phyloP scores from a whole-genome alignment of 2,329 filamentous ascomycete genomes.

The Trichoderma sp. region DNA sequence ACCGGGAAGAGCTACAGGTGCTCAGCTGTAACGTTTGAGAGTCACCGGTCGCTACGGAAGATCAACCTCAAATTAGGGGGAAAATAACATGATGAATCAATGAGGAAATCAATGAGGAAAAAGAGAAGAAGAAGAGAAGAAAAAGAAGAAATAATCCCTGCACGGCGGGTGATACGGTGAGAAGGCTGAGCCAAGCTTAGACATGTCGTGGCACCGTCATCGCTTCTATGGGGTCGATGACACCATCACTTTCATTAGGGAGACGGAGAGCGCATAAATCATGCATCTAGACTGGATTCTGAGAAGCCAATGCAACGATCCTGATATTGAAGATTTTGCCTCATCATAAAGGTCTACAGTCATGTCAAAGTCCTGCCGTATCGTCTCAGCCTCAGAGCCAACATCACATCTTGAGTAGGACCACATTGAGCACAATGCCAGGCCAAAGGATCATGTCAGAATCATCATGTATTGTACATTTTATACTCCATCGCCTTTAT shows the following conservation, averaged over 20 bases:
- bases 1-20: no score
- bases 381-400: no score
- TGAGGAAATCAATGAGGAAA: neutral
- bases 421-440: no score
- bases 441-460: no score
- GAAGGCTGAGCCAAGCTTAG: neutral
- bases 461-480: conserved; percentile 12
- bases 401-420: no score
- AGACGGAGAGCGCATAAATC: conserved; percentile 4
- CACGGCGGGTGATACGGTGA: conserved; percentile 8
- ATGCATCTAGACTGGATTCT: neutral
- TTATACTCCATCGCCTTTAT: neutral
- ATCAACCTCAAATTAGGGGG: neutral
- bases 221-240: neutral
- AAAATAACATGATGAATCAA: neutral
- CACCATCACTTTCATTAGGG: neutral
- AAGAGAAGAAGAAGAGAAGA: neutral
- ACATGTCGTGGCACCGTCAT: conserved; percentile 9
- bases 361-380: no score
- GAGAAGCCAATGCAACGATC: neutral
- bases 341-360: no score
- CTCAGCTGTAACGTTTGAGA: no score
- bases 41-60: no score
- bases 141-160: neutral
- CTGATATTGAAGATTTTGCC: no score